A percentile compares a stretch with the other conserved stretches of the same genome.
phyloP scores from a whole-genome alignment of 2,329 filamentous ascomycete genomes.

The Xylaria sp. region DNA sequence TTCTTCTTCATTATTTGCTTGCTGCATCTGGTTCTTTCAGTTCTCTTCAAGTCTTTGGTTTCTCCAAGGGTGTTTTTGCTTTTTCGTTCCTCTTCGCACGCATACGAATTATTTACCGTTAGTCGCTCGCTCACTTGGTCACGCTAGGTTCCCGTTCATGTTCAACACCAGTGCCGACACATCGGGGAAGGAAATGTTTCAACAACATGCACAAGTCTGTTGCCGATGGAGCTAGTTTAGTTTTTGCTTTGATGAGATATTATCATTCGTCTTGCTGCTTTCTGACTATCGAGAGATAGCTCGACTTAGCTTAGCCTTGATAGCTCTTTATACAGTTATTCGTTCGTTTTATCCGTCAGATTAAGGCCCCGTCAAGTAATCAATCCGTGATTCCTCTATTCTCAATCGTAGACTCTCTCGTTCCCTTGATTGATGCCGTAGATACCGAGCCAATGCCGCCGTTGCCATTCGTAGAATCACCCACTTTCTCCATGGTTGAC shows the following conservation, averaged over 20 bases:
- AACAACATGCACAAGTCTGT: conserved; percentile 24
- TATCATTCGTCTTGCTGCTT: conserved; percentile 20
- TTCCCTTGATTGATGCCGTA: conserved; percentile 26
- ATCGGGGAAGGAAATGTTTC: conserved; percentile 20
- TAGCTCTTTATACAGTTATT: conserved; percentile 28
- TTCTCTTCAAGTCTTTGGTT: background rate
- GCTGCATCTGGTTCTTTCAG: background rate
- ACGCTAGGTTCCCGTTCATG: conserved; percentile 17
- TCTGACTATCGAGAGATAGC: conserved; percentile 26
- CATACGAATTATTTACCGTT: conserved; percentile 2
- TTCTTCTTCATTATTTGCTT: background rate
- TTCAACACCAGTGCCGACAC: conserved; percentile 24
- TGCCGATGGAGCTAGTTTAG: background rate
- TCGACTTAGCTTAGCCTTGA: conserved; percentile 27
- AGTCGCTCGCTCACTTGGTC: conserved; percentile 32
- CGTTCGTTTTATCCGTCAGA: conserved; percentile 7
- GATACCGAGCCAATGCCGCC: conserved; percentile 30
- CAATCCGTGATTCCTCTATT: conserved; percentile 13
- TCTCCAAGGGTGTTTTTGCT: background rate
- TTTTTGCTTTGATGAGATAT: conserved; percentile 13
- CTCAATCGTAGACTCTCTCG: background rate
- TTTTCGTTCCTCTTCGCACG: background rate
- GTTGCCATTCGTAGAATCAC: conserved; percentile 39
- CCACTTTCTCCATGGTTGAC: conserved; percentile 35
- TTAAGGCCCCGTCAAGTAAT: background rate